Conservation (phyloP, 441 rosid species). For the Aquilaria agallochum region DNA sequence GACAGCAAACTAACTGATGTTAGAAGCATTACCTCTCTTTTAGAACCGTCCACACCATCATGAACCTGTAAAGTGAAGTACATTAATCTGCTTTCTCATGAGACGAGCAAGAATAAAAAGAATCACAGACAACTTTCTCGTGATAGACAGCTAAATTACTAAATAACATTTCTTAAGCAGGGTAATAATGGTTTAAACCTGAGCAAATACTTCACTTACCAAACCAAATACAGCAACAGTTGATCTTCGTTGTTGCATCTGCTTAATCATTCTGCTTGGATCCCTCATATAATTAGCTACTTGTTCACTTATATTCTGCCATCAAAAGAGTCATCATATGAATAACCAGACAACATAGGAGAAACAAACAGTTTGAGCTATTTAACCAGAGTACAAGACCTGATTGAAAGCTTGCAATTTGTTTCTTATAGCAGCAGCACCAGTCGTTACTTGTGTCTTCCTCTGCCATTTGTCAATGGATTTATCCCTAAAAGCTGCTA, state of each 20-base stretch:
- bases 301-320: conserved; percentile 88
- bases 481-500: conserved; percentile 75
- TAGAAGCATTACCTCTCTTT: conserved; percentile 41
- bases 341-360: too few species aligned
- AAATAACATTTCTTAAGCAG: neutral
- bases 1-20: neutral
- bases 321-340: conserved; percentile 4
- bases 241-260: conserved; percentile 85
- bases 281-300: conserved; percentile 91
- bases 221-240: conserved; percentile 58
- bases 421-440: conserved; percentile 80
- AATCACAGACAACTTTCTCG: neutral
- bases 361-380: too few species aligned
- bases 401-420: conserved; percentile 94
- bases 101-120: neutral
- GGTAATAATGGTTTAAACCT: neutral
- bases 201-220: conserved; percentile 43
- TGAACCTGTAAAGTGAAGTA: conserved; percentile 29
- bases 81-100: conserved; percentile 20
- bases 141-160: neutral
- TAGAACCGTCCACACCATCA: conserved; percentile 22
- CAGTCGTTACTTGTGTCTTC: conserved; percentile 83
- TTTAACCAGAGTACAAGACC: conserved; percentile 35
- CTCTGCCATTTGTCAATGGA: conserved; percentile 96
- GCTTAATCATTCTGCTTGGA: conserved; percentile 93